Evolutionary conservation across 2,329 filamentous ascomycete genomes (phyloP).

Genomic region (Pyrenochaeta sp.): DNA sequence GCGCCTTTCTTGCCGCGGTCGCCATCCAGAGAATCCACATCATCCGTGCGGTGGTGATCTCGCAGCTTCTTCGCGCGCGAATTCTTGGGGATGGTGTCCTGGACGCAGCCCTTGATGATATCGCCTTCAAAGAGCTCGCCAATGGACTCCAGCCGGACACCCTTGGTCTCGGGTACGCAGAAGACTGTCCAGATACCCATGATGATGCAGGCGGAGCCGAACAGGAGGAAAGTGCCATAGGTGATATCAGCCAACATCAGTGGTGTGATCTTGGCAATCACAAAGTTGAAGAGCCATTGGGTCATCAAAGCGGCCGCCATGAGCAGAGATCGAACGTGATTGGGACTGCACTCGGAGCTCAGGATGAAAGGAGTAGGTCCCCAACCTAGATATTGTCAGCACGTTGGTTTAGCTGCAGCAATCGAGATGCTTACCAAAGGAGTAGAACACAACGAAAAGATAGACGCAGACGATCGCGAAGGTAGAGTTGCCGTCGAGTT

Average conservation of each 20-base stretch:
- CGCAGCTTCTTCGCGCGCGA: slow-evolving; percentile 48
- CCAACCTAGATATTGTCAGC: slow-evolving; percentile 43
- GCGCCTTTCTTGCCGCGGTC: slow-evolving; percentile 28
- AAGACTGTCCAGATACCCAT: slow-evolving; percentile 54
- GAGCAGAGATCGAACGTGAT: slow-evolving; percentile 51
- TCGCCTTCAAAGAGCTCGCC: slow-evolving; percentile 52
- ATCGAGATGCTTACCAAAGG: slow-evolving; percentile 41
- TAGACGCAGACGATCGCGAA: slow-evolving; percentile 62
- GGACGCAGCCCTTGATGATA: slow-evolving; percentile 50
- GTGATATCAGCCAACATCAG: slow-evolving; percentile 54
- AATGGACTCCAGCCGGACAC: slow-evolving; percentile 52
- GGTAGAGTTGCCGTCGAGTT: slow-evolving; percentile 46
- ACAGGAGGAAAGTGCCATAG: slow-evolving; percentile 54
- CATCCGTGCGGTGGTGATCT: slow-evolving; percentile 36
- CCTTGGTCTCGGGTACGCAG: slow-evolving; percentile 55
- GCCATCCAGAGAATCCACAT: slow-evolving; percentile 33
- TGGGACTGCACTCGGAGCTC: slow-evolving; percentile 51
- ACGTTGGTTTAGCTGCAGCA: not conserved
- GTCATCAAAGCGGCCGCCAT: slow-evolving; percentile 56
- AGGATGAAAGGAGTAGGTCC: slow-evolving; percentile 56
- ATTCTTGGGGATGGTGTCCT: slow-evolving; percentile 48
- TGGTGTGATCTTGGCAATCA: slow-evolving; percentile 48
- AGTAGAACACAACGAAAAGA: slow-evolving; percentile 57
- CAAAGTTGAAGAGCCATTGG: slow-evolving; percentile 51
- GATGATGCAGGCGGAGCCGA: slow-evolving; percentile 50